phyloP scores from a whole-genome alignment of 129 eudicot genomes.

The Ambrosia trifida region DNA sequence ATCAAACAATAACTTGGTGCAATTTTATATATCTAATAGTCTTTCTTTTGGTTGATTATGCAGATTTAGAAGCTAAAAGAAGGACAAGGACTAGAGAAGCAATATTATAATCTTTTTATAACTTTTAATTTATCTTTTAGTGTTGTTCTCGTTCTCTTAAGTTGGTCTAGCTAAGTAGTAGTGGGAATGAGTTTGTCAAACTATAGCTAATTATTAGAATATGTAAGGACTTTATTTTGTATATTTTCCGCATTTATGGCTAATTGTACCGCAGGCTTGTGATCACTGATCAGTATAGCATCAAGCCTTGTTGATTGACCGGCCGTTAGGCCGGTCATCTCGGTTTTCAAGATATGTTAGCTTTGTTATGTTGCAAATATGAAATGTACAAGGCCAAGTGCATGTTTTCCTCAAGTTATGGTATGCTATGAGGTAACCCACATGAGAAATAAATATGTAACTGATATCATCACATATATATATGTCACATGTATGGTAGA shows the following conservation, averaged over 20 bases:
- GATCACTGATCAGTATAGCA: too few relatives aligned
- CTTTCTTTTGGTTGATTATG: constrained; percentile 7
- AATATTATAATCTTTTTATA: neutral
- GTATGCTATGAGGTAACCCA: constrained; percentile 25
- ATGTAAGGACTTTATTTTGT: constrained; percentile 24
- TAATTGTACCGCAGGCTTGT: neutral
- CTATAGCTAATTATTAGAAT: neutral
- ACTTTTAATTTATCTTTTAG: neutral
- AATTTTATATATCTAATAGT: neutral
- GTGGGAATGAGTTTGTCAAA: constrained; percentile 1
- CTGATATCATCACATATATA: constrained; percentile 11
- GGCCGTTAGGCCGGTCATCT: neutral
- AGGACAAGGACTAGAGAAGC: constrained; percentile 24
- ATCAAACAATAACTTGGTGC: too few relatives aligned
- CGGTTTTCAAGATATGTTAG: neutral
- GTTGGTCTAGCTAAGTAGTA: neutral
- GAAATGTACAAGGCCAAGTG: constrained; percentile 4
- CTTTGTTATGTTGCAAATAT: neutral
- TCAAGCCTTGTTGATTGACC: neutral
- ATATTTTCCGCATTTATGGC: constrained; percentile 6
- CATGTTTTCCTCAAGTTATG: constrained; percentile 25
- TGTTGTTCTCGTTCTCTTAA: constrained; percentile 2
- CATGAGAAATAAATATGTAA: constrained; percentile 12
- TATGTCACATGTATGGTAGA: neutral
- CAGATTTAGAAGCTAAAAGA: constrained; percentile 44